Base-by-base conservation (phyloP, 2,329 filamentous ascomycete genomes). In the Biscogniauxia sp. region DNA sequence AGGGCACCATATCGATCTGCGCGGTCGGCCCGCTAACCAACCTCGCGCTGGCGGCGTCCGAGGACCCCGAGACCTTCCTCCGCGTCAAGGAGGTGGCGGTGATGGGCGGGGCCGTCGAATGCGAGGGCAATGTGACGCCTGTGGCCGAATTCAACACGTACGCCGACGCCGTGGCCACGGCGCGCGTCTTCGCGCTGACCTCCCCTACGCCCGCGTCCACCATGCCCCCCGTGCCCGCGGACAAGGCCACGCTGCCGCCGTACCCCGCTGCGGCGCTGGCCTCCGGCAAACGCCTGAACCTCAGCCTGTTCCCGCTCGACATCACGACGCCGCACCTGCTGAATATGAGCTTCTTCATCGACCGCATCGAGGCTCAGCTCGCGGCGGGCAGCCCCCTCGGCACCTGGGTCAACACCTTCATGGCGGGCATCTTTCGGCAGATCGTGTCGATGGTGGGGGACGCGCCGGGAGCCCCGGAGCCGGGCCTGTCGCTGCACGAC, bases 61-160 rank as follows among this genome's bases (percentile, higher is more conserved):
- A 92, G 70, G 94, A 98, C 68, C 89, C 93, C 0, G 92, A 94
- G 75, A 89, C 93, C 0, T 97, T 99, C 75, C 82, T 99, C 58
- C 87, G 88, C 51, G 91, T 88, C 54, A 96, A 96, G 75, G 93
- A 98, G 76, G 84, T 99, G 2, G 89, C 97, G 3, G 91, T 97
- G 53, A 99, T 99, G 95, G 95, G 94, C 61, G 95, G 95, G 61
- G 88, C 91, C 23, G 84, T 99, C 57, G 82, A 90, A 61, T 79
- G 87, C 52, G 84, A 88, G 55, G 95, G 95, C 68, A 99, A 99
- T 75, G 87, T 91, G 71, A 88, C 87, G 53, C 94, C 95, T 1
- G 85, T 89, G 13, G 92, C 91, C 64, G 95, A 99, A 75, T 99
- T 99, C 84, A 99, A 99, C 80, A 90, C 90, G 60, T 96, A 92